These are phyloP conservation scores for Perilla frutescens DNA, from an alignment of 257 asterid species.

Conservation along the genomic window DNA sequence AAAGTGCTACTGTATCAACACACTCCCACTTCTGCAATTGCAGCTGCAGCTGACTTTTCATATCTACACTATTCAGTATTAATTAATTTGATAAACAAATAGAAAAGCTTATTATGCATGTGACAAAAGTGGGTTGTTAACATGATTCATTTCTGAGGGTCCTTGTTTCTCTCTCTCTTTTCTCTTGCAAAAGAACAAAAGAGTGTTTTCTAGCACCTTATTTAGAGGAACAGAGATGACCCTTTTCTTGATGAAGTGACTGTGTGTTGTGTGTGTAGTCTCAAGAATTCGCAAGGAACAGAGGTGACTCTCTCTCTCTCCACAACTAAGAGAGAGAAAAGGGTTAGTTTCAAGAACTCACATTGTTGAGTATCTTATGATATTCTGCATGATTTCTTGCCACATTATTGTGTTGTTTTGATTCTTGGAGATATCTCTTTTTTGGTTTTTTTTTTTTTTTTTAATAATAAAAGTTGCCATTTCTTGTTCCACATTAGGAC, in stretches of 20 bases:
- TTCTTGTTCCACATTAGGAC: conserved; percentile 27
- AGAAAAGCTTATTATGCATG: conserved; percentile 43
- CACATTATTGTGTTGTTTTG: conserved; percentile 22
- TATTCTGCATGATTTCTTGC: conserved; percentile 32
- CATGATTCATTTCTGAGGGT: conserved; percentile 35
- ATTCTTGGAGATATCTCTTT: conserved; percentile 7
- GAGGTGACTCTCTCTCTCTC: neutral
- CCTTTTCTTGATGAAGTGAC: conserved; percentile 36
- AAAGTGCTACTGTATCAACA: neutral
- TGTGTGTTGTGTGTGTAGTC: conserved; percentile 19
- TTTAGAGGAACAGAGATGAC: conserved; percentile 25
- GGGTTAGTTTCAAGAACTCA: conserved; percentile 37
- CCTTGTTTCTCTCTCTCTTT: conserved; percentile 27
- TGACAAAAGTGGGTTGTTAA: conserved; percentile 52
- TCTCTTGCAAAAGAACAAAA: conserved; percentile 35
- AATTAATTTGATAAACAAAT: neutral
- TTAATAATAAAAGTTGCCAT: conserved; percentile 26
- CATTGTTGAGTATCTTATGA: conserved; percentile 8
- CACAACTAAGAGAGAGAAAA: conserved; percentile 23
- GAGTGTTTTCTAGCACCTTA: conserved; percentile 30
- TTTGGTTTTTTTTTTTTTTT: neutral
- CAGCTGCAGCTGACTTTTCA: neutral
- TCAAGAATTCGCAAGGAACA: neutral
- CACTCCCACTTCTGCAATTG: neutral
- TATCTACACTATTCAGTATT: neutral